These are phyloP conservation scores for Fraxinus velutina DNA, from an alignment of 305 asterid genomes.

Conservation along the genomic window DNA sequence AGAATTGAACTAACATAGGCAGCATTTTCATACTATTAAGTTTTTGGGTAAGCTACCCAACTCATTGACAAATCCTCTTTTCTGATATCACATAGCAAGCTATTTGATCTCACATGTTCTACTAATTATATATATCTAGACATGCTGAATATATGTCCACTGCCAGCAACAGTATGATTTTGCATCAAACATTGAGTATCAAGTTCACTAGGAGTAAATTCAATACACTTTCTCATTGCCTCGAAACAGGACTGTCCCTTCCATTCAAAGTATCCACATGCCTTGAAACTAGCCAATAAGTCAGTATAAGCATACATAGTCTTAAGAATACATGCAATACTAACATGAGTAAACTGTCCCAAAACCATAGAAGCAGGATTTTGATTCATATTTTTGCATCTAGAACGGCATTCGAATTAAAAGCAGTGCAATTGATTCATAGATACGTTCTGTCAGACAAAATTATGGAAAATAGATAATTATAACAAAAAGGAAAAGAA, in stretches of 20 bases:
- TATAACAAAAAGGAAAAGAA: neutral
- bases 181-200: neutral
- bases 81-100: neutral
- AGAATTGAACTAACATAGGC: neutral
- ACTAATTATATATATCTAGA: neutral
- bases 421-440: neutral
- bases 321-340: neutral
- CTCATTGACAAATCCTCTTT: neutral
- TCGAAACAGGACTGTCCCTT: neutral
- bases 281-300: conserved; percentile 2
- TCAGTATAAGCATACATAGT: neutral
- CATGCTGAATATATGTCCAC: neutral
- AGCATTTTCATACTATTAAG: neutral
- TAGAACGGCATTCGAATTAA: conserved; percentile 4
- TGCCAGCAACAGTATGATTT: conserved; percentile 17
- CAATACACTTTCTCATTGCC: conserved; percentile 9
- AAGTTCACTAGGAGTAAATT: conserved; percentile 6
- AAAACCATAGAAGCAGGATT: conserved; percentile 12
- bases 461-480: neutral
- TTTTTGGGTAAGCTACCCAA: neutral
- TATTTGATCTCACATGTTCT: neutral
- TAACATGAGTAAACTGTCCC: neutral
- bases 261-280: neutral
- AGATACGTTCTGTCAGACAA: neutral
- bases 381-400: neutral